phyloP scores from a whole-genome alignment of 768 basidiomycete genomes.

The Boletus sp. region DNA sequence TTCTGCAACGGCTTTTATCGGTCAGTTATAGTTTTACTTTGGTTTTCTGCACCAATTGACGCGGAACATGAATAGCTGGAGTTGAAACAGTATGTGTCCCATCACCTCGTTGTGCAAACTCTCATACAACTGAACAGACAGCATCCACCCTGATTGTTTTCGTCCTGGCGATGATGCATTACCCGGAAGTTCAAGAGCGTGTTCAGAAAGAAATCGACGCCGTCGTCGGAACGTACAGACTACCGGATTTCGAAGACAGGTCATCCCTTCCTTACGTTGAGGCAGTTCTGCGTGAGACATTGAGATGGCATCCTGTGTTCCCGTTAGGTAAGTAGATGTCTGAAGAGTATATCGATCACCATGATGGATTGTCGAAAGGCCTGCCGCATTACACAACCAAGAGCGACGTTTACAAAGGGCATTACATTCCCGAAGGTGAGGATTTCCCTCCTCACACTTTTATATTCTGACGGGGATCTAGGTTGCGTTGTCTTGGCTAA shows the following conservation, averaged over 20 bases:
- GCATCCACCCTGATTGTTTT: slow-evolving; percentile 32
- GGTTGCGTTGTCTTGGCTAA: slow-evolving; percentile 31
- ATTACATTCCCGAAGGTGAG: slow-evolving; percentile 27
- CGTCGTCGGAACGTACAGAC: slow-evolving; percentile 25
- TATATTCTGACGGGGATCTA: slow-evolving; percentile 16
- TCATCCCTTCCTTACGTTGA: slow-evolving; percentile 30
- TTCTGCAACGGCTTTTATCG: slow-evolving; percentile 33
- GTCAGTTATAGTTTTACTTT: slow-evolving; percentile 11
- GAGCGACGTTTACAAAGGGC: slow-evolving; percentile 25
- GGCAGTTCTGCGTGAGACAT: slow-evolving; percentile 34
- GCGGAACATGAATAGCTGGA: slow-evolving; percentile 16
- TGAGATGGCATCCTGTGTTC: slow-evolving; percentile 34
- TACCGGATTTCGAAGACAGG: slow-evolving; percentile 29
- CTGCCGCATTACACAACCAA: slow-evolving; percentile 27
- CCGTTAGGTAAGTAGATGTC: slow-evolving; percentile 22
- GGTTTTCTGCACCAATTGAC: slow-evolving; percentile 3
- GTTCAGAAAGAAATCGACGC: slow-evolving; percentile 35
- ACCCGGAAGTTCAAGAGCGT: slow-evolving; percentile 34
- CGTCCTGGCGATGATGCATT: slow-evolving; percentile 33
- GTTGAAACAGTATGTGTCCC: slow-evolving; percentile 27
- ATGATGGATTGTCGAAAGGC: slow-evolving; percentile 14
- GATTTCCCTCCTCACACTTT: background rate
- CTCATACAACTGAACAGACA: slow-evolving; percentile 21
- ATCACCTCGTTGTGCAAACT: background rate
- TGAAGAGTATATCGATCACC: background rate